phyloP scores from a whole-genome alignment of 192 early-diverging fungal genomes.

The Gamsiella multidivaricata region DNA sequence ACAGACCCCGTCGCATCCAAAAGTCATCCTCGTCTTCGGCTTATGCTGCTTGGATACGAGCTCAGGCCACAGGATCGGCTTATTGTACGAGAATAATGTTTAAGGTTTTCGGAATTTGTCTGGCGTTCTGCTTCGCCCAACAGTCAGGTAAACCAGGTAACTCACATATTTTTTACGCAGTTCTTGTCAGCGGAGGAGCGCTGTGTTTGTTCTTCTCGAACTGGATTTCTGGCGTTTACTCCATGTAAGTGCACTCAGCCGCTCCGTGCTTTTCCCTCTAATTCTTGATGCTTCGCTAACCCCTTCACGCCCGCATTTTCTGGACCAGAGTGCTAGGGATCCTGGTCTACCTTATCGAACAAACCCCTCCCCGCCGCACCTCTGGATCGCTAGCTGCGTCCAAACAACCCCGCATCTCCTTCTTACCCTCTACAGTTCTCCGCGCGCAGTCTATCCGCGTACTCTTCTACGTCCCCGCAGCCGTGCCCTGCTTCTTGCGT shows the following conservation, averaged over 20 bases:
- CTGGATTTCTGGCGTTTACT: conserved; percentile 24
- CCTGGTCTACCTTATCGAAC: conserved; percentile 13
- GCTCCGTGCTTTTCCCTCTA: not conserved
- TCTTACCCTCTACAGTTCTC: conserved; percentile 3
- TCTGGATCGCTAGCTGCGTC: not conserved
- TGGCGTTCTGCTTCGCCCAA: conserved; percentile 24
- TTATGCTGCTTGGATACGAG: conserved; percentile 34
- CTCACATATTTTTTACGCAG: not conserved
- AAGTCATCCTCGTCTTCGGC: conserved; percentile 21
- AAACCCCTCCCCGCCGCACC: not conserved
- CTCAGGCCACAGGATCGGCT: conserved; percentile 31
- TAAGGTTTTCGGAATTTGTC: too few species aligned
- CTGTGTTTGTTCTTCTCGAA: conserved; percentile 21
- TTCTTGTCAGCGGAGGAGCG: conserved; percentile 12
- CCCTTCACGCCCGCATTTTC: not conserved
- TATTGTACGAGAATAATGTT: conserved; percentile 14
- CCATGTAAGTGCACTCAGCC: conserved; percentile 11
- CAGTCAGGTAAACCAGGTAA: too few species aligned
- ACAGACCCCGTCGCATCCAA: not conserved
- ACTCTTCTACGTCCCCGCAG: conserved; percentile 13
- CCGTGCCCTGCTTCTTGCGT: conserved; percentile 28
- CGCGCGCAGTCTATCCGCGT: conserved; percentile 3
- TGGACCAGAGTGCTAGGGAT: conserved; percentile 9
- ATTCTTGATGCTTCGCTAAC: not conserved
- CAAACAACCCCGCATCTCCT: not conserved